A percentile compares a stretch with the other conserved stretches of the same genome.
phyloP scores from a whole-genome alignment of 805 yeast genomes.

The Phaffomyces antillensis region DNA sequence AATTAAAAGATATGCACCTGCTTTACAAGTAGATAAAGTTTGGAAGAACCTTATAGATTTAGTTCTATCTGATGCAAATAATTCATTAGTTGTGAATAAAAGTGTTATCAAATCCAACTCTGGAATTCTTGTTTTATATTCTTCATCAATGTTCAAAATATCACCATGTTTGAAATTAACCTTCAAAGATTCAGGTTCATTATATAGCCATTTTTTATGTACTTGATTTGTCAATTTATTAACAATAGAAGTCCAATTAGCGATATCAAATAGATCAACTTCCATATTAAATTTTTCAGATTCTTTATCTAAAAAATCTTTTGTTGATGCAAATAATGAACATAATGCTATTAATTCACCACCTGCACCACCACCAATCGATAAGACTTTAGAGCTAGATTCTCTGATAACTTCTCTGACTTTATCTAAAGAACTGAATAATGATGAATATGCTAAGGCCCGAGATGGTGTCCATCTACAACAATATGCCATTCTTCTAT shows the following conservation, averaged over 20 bases:
- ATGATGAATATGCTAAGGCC: conserved; percentile 64
- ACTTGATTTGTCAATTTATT: conserved; percentile 37
- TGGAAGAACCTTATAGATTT: conserved; percentile 56
- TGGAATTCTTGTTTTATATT: conserved; percentile 19
- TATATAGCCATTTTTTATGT: conserved; percentile 46
- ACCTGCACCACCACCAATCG: conserved; percentile 89
- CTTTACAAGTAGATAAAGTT: conserved; percentile 42
- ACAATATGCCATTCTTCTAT: conserved; percentile 68
- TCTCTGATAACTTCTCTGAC: conserved; percentile 30
- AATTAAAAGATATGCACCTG: conserved; percentile 56
- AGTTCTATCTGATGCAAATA: conserved; percentile 61
- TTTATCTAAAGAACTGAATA: conserved; percentile 47
- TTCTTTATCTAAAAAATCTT: conserved; percentile 13
- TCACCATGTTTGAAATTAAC: conserved; percentile 30
- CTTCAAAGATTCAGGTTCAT: conserved; percentile 26
- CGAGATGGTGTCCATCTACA: conserved; percentile 85
- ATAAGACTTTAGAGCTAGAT: conserved; percentile 36
- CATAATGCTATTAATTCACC: conserved; percentile 65
- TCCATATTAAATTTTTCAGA: conserved; percentile 32
- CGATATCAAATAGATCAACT: conserved; percentile 58
- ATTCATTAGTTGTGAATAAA: conserved; percentile 81
- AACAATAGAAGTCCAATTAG: conserved; percentile 64
- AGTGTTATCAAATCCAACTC: conserved; percentile 52
- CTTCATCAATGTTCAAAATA: conserved; percentile 26
- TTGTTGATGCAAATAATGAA: conserved; percentile 41